Percentiles rank a stretch among this genome's conserved stretches.
These are phyloP conservation scores for Talaromyces sp. DNA, from an alignment of 2,329 filamentous ascomycete species.

Conservation along the genomic window DNA sequence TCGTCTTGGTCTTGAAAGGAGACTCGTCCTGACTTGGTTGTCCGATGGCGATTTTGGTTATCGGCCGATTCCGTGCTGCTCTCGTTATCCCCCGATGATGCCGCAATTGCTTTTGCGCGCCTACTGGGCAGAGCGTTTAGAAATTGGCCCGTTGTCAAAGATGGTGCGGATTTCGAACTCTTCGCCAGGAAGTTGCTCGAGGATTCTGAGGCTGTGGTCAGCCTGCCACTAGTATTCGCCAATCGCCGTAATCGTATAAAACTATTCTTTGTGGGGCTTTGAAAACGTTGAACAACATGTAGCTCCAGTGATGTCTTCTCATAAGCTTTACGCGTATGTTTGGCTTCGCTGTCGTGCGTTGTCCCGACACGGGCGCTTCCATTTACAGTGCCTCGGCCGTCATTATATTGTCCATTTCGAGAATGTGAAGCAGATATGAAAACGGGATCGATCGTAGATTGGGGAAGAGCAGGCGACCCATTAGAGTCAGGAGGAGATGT, in stretches of 20 bases:
- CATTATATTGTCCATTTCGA: constrained; percentile 30
- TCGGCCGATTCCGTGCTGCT: not conserved
- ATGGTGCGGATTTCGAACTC: constrained; percentile 32
- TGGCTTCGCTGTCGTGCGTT: constrained; percentile 33
- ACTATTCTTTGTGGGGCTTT: constrained; percentile 41
- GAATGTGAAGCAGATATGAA: constrained; percentile 25
- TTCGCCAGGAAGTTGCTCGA: constrained; percentile 24
- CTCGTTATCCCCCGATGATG: not conserved
- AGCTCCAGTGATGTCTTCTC: constrained; percentile 41
- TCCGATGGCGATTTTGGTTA: not conserved
- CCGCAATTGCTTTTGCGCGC: constrained; percentile 17
- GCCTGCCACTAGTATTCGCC: constrained; percentile 19
- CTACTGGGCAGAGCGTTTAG: constrained; percentile 22
- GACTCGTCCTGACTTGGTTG: constrained; percentile 19
- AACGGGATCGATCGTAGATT: constrained; percentile 33
- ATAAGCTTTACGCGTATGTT: constrained; percentile 41
- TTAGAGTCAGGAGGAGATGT: constrained; percentile 41
- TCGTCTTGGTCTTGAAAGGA: constrained; percentile 32
- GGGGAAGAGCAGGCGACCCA: constrained; percentile 29
- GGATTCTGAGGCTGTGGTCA: constrained; percentile 14
- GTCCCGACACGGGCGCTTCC: constrained; percentile 25
- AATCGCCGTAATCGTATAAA: constrained; percentile 34
- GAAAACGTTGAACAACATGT: constrained; percentile 43
- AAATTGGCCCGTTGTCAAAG: constrained; percentile 22
- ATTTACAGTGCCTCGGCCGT: constrained; percentile 26